Conservation (phyloP, 441 rosid genomes). For the Brassica hybrid region DNA sequence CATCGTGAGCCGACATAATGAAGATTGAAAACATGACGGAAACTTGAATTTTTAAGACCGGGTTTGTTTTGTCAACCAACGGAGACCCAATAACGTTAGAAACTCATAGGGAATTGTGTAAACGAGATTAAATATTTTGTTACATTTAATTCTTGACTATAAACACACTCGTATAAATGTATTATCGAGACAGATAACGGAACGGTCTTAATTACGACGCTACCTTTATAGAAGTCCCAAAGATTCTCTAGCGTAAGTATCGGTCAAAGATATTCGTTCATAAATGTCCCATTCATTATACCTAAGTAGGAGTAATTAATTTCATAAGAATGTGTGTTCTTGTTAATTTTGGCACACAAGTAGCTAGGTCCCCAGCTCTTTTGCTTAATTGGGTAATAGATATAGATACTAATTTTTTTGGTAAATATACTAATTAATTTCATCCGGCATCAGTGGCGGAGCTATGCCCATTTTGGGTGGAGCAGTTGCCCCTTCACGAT, state of each 20-base stretch:
- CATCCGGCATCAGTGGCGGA: too few relatives aligned
- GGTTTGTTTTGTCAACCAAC: constrained; percentile 31
- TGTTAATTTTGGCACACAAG: constrained; percentile 23
- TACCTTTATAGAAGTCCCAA: constrained; percentile 33
- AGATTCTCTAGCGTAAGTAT: constrained; percentile 33
- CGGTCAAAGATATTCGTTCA: constrained; percentile 22
- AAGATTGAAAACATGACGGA: constrained; percentile 5
- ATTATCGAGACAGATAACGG: constrained; percentile 34
- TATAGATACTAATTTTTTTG: not conserved
- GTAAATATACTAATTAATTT: too few relatives aligned
- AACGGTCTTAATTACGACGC: constrained; percentile 34
- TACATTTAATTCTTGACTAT: not conserved
- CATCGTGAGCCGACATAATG: not conserved
- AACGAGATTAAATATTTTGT: constrained; percentile 13
- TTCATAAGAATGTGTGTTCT: constrained; percentile 42
- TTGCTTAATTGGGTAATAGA: not conserved
- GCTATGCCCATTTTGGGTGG: too few relatives aligned
- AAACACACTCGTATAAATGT: constrained; percentile 25
- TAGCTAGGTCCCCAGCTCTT: constrained; percentile 8
- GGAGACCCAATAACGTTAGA: constrained; percentile 10
- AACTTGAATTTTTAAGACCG: constrained; percentile 9
- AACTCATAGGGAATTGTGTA: constrained; percentile 33
- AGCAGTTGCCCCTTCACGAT: too few relatives aligned
- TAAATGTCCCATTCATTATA: constrained; percentile 12
- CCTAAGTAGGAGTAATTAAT: constrained; percentile 25